phyloP scores from a whole-genome alignment of 2,329 filamentous ascomycete species.

The Xylariaceae sp. region DNA sequence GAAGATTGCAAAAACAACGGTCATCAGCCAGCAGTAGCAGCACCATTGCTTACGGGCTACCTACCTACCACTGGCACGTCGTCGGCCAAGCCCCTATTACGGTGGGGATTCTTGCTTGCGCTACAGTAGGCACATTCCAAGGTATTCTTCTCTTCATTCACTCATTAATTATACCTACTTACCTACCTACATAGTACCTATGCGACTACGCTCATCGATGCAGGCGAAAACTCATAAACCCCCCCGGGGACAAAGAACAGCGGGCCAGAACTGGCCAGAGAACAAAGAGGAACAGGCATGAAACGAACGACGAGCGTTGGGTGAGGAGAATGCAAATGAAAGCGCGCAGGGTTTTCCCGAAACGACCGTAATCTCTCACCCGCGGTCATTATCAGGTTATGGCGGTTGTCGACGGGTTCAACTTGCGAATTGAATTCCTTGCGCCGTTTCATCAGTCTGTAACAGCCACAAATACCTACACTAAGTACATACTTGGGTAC shows the following conservation, averaged over 20 bases:
- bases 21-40: too few species aligned
- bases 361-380: constrained; percentile 21
- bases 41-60: too few species aligned
- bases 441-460: neutral
- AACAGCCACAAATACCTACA: neutral
- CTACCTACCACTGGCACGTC: too few species aligned
- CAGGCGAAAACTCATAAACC: neutral
- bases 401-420: neutral
- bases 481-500: too few species aligned
- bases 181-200: too few species aligned
- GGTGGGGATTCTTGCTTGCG: neutral
- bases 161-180: neutral
- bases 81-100: neutral
- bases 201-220: neutral
- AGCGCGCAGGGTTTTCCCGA: constrained; percentile 12
- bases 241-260: neutral
- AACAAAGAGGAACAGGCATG: neutral
- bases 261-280: neutral
- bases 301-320: neutral
- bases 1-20: neutral
- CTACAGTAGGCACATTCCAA: too few species aligned
- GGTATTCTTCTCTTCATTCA: too few species aligned
- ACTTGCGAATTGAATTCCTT: neutral
- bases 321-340: neutral
- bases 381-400: neutral